These are phyloP conservation scores for Xylaria castorea DNA, from an alignment of 495 filamentous ascomycete genomes.

Conservation along the genomic window DNA sequence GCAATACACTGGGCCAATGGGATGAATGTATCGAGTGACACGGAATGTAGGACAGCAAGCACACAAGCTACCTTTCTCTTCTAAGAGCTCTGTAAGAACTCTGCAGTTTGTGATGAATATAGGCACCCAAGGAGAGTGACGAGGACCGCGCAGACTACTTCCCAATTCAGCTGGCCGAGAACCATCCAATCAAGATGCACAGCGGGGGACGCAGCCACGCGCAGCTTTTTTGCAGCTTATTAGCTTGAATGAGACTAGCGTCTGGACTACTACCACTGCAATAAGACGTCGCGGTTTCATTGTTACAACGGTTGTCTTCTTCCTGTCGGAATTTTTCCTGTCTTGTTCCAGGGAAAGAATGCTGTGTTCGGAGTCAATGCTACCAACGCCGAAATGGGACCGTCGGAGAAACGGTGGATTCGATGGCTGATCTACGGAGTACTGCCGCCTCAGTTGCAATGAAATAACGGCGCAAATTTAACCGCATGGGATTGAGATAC, in stretches of 20 bases:
- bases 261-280: neutral
- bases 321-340: constrained; percentile 18
- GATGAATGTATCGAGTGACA: neutral
- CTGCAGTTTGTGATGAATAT: neutral
- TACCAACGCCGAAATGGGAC: constrained; percentile 11
- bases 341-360: neutral
- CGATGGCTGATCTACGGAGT: neutral
- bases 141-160: constrained; percentile 26
- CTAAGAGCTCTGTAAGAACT: neutral
- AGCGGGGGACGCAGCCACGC: constrained; percentile 12
- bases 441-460: neutral
- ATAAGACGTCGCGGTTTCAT: constrained; percentile 11
- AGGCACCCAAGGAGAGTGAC: neutral
- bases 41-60: neutral
- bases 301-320: neutral
- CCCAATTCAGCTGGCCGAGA: constrained; percentile 36
- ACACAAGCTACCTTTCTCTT: neutral
- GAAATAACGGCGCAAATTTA: neutral
- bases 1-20: neutral
- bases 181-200: constrained; percentile 28
- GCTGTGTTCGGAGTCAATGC: neutral
- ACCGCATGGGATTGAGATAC: neutral
- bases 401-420: neutral
- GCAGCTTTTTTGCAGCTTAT: neutral
- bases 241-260: neutral